These are phyloP conservation scores for Cetraspora pellucida DNA, from an alignment of 192 early-diverging fungal species.

Conservation along the genomic window DNA sequence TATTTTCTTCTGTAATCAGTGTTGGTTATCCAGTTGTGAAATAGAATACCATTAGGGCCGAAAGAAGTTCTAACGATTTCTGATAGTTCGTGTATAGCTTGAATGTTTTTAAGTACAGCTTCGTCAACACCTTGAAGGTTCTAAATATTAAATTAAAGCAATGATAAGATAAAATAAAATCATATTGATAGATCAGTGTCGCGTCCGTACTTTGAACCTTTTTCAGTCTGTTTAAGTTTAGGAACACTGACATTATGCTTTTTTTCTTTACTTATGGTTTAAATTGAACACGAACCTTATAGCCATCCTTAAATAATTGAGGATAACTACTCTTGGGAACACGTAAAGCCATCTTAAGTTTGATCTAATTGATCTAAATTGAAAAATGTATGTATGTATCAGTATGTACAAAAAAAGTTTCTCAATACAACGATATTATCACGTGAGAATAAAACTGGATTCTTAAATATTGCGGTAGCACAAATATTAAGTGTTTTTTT, in stretches of 20 bases:
- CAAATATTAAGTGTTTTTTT: no score
- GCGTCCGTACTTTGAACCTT: neutral
- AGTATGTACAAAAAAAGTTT: neutral
- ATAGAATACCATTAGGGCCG: slow-evolving; percentile 85
- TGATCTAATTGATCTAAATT: neutral
- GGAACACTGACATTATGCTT: neutral
- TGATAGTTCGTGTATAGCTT: slow-evolving; percentile 90
- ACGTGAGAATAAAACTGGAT: neutral
- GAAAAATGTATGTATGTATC: neutral
- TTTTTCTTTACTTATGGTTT: neutral
- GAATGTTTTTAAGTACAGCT: slow-evolving; percentile 92
- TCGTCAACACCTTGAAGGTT: slow-evolving; percentile 95
- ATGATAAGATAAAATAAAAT: neutral
- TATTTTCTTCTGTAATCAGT: no score
- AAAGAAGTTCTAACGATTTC: slow-evolving; percentile 93
- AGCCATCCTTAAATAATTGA: slow-evolving; percentile 92
- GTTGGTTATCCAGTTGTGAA: no score
- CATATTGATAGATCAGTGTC: neutral
- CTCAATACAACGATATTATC: neutral
- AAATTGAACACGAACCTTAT: slow-evolving; percentile 55
- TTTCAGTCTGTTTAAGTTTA: neutral
- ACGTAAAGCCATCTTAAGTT: slow-evolving; percentile 76
- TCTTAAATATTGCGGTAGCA: no score
- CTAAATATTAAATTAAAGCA: slow-evolving; percentile 64
- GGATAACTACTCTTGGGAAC: slow-evolving; percentile 82